Percentiles rank a stretch among this genome's conserved stretches.
phyloP scores from a whole-genome alignment of 2,329 filamentous ascomycete genomes.

The Dendrostoma leiphaemia region DNA sequence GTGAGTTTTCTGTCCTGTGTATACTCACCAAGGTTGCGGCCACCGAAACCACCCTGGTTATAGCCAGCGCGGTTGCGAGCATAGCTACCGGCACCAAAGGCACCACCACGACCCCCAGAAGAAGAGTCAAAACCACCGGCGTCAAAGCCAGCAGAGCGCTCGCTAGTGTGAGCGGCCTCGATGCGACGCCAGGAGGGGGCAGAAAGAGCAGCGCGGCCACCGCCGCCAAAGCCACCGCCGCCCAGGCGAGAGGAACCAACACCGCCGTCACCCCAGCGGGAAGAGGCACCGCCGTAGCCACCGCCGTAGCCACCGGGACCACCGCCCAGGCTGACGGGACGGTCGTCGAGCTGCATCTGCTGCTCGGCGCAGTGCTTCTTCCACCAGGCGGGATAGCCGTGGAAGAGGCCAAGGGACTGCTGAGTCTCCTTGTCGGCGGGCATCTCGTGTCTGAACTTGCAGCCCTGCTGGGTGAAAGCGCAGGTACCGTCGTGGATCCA shows the following conservation, averaged over 20 bases:
- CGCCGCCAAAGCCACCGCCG: not conserved
- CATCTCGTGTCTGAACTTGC: constrained; percentile 90
- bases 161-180: not conserved
- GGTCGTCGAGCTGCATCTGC: constrained; percentile 11
- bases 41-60: not conserved
- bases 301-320: not conserved
- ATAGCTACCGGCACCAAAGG: not conserved
- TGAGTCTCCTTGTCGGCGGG: constrained; percentile 67
- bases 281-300: not conserved
- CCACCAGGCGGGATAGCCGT: constrained; percentile 61
- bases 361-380: constrained; percentile 51
- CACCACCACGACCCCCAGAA: constrained; percentile 1
- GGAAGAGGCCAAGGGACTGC: constrained; percentile 66
- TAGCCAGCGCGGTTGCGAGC: not conserved
- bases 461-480: constrained; percentile 81
- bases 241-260: not conserved
- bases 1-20: not conserved
- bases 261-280: not conserved
- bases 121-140: not conserved
- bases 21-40: not conserved
- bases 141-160: not conserved
- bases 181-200: constrained; percentile 7
- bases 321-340: not conserved
- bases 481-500: constrained; percentile 88
- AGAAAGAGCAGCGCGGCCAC: not conserved